Base-by-base conservation (phyloP, 495 filamentous ascomycete genomes). In the Elasticomyces elasticus region DNA sequence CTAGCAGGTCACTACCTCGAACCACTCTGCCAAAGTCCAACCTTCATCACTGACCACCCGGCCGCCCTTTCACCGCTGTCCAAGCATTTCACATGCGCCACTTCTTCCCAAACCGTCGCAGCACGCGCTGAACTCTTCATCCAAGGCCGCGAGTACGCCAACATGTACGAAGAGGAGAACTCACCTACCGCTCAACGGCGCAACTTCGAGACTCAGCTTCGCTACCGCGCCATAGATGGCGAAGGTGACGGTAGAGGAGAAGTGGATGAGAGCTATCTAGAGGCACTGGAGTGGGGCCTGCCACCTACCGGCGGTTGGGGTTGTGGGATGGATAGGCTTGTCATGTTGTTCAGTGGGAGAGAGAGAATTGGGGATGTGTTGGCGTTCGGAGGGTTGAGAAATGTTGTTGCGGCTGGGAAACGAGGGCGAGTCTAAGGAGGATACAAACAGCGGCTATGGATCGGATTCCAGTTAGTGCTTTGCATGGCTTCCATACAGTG, bases 91-190 rank as follows among this genome's bases (percentile, higher is more conserved):
- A 27, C 64, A 20, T 76, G 78, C 61, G 76, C 79, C 0, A 64
- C 62, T 1, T 86, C 79, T 0, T 68, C 74, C n/a, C 88, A 94
- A 58, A 68, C 64, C 38, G 79, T 88, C 15, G 82, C 89, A 2
- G 86, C 87, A 2, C 83, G 92, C 37, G 86, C 83, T 1, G 92
- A 98, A 66, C 80, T 98, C 33, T 97, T 96, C 70, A 78, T 95
- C 62, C 65, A 76, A 37, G 81, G 83, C 13, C 75, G 76, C 42
- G 92, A 98, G 63, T 70, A 94, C 28, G 86, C 91, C 9, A 98
- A 98, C 67, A 87, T 85, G 63, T 98, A 98, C 72, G 92, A 98
- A 70, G 92, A 98, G 71, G 92, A 98, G 69, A 98, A 97, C 69
- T 86, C 86, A 41, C 94, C 92, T 0, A 81, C 81, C 26, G 86